phyloP scores from a whole-genome alignment of 139 green algal species.

The Micromonas pusilla region DNA sequence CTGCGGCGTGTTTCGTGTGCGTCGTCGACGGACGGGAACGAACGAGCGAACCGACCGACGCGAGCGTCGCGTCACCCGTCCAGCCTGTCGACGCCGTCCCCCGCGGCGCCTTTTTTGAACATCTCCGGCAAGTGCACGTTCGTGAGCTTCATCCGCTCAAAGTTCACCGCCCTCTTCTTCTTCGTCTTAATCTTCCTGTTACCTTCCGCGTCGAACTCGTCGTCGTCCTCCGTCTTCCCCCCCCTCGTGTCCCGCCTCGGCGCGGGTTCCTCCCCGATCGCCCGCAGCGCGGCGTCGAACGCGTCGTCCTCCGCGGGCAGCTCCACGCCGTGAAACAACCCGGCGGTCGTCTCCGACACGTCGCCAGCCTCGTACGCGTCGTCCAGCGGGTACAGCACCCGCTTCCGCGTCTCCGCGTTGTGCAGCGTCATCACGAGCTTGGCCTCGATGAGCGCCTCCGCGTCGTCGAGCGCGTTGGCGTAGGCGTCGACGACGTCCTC shows the following conservation, averaged over 20 bases:
- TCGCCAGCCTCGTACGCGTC: neutral
- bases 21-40: too few species aligned
- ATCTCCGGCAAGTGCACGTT: constrained; percentile 10
- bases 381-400: neutral
- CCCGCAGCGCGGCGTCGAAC: constrained; percentile 6
- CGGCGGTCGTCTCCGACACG: neutral
- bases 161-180: constrained; percentile 12
- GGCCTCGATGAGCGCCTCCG: neutral
- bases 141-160: constrained; percentile 20
- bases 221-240: neutral
- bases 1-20: too few species aligned
- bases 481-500: constrained; percentile 7
- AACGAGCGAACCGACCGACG: too few species aligned
- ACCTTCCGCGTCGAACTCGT: neutral
- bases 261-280: neutral
- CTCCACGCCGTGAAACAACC: neutral
- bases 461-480: neutral
- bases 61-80: too few species aligned
- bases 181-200: neutral
- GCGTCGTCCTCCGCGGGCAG: neutral
- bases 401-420: constrained; percentile 16
- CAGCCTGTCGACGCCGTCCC: neutral
- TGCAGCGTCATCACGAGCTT: neutral
- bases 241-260: neutral
- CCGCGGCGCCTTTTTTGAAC: constrained; percentile 11